Base-by-base conservation (phyloP, 805 yeast species). In the Blastobotrys peoriensis region DNA sequence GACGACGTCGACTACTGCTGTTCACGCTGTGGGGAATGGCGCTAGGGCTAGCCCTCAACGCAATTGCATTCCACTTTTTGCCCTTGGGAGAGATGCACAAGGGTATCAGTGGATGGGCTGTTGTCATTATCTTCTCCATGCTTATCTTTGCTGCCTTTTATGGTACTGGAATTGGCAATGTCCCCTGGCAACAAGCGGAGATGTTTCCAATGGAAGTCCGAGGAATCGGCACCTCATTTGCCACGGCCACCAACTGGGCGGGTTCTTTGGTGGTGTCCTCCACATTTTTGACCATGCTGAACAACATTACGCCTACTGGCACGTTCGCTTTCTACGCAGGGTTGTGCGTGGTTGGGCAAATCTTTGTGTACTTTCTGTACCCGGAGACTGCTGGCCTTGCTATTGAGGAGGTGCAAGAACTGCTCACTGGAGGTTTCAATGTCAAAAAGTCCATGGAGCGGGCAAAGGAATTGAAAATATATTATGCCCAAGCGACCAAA, bases 101-200 rank as follows among this genome's bases (percentile, higher is more conserved):
- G 17, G 78, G 79, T 4, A 79, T 82, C 43, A 67, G 79, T 21
- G 80, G 87, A 2, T 89, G 97, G 96, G 95, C 96, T 17, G 77
- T 85, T 50, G 80, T 89, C 13, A 79, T 91, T 44, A 83, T 93
- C 51, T 73, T 88, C 33, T 81, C 87, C 43, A 88, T 89, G 86
- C 86, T 91, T 51, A 63, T 79, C 34, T 93, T 72, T 60, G 96
- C 89, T 38, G 96, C 95, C 2, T 79, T 83, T 43, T 91, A 89
- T 62, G 96, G 97, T 40, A 70, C 86, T 53, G 98, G 98, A 54
- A 86, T 89, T 54, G 98, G 98, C 67, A 89, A 91, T 64, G 93
- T 87, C 44, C 97, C 98, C 45, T 91, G 98, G 98, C 96, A 91
- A 62, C 97, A 93, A 61, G 83, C 91, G 46, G 98, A 91, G 66